Base-by-base conservation (phyloP, 2,329 filamentous ascomycete species). In the Biscogniauxia marginata region DNA sequence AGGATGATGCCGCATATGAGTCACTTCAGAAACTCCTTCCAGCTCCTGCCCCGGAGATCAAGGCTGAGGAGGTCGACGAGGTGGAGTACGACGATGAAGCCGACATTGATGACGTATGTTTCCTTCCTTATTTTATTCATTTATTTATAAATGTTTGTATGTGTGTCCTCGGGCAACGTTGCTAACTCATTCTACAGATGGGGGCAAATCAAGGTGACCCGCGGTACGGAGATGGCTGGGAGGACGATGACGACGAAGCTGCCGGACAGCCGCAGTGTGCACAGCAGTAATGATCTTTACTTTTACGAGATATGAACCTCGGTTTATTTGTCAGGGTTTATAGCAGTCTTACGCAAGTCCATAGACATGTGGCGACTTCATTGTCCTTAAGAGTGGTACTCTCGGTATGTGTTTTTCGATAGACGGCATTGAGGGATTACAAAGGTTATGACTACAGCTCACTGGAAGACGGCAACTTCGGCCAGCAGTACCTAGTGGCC, bases 51-150 rank as follows among this genome's bases (percentile, higher is more conserved):
- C 75, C 82, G 4, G 76, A 82, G 8, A 87, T 93, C 60, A 79
- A 84, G 61, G 84, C 86, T 0, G 87, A 93, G 0, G 85, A 90
- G 57, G 79, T 93, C 7, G 95, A 98, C 56, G 92, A 98, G 63
- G 91, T 97, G 0, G 84, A 91, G 2, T 96, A 90, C 66, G 89
- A 96, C 60, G 84, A 84, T n/a, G 85, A 93, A 62, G 91, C 86
- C 3, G 87, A 92, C 66, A 84, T 96, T 64, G 91, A 97, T 51
- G 86, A 92, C 68, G 86, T 88, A 73, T 74, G 81, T 75, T 44
- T 18, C 53, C 46, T 52, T 46, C 21, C 39, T 3, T 18, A 20
- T 52, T 9, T 16, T 34, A 8, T 8, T 3, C 20, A 16, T 43
- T 9, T 45, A n/a, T 46, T n/a, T 9, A 45, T 22, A 3, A 47